Evolutionary conservation across 495 filamentous ascomycete species (phyloP).

Genomic region (Neurospora sp.): DNA sequence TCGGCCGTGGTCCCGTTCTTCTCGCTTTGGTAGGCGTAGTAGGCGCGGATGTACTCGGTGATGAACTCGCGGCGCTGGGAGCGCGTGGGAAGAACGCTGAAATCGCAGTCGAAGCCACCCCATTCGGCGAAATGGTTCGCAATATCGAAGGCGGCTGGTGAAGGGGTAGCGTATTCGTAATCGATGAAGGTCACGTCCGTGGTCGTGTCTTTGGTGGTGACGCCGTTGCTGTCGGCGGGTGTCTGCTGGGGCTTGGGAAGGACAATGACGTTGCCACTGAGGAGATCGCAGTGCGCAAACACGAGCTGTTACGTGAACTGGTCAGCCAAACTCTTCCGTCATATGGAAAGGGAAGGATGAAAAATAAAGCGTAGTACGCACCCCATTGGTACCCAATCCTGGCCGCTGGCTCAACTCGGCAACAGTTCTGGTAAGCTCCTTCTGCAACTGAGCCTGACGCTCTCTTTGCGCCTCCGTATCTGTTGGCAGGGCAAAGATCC

Average conservation of each 20-base stretch:
- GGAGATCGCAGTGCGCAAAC: conserved; percentile 90
- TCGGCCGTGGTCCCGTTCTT: conserved; percentile 25
- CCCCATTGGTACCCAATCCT: conserved; percentile 61
- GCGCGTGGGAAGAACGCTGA: conserved; percentile 67
- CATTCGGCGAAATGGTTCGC: conserved; percentile 99
- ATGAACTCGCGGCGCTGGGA: conserved; percentile 73
- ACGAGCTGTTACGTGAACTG: conserved; percentile 47
- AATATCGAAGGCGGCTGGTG: conserved; percentile 94
- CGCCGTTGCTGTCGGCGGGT: conserved; percentile 17
- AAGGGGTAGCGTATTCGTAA: conserved; percentile 92
- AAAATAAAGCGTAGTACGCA: conserved; percentile 31
- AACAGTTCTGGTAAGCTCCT: conserved; percentile 60
- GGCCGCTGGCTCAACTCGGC: conserved; percentile 60
- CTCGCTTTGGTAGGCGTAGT: conserved; percentile 46
- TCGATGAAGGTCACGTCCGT: conserved; percentile 81
- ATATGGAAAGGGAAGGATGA: background rate
- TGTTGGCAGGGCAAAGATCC: conserved; percentile 77
- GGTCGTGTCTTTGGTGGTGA: conserved; percentile 18
- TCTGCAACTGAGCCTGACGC: conserved; percentile 58
- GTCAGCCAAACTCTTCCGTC: conserved; percentile 11
- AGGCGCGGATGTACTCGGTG: conserved; percentile 61
- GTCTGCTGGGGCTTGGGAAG: conserved; percentile 36
- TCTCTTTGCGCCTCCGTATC: conserved; percentile 53
- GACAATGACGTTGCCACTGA: conserved; percentile 91
- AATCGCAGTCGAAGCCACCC: conserved; percentile 95